phyloP scores from a whole-genome alignment of 805 yeast genomes.

The Teunomyces gatunensis region DNA sequence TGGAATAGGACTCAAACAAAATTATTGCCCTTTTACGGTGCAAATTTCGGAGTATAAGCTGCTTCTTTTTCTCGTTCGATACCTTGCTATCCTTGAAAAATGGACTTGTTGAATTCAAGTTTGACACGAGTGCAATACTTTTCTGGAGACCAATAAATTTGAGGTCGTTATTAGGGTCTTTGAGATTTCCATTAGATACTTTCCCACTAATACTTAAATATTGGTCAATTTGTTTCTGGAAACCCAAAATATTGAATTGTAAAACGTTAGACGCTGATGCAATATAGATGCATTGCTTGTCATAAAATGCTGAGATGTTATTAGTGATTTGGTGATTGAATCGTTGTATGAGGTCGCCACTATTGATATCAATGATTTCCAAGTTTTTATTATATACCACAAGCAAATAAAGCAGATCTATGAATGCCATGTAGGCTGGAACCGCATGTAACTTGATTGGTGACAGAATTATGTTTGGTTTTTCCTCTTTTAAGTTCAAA shows the following conservation, averaged over 20 bases:
- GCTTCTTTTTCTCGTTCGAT: conserved; percentile 26
- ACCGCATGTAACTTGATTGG: conserved; percentile 21
- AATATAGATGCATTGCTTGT: conserved; percentile 13
- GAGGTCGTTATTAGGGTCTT: conserved; percentile 28
- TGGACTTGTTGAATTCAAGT: conserved; percentile 22
- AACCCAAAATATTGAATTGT: conserved; percentile 26
- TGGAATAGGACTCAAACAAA: conserved; percentile 31
- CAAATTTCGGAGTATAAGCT: conserved; percentile 33
- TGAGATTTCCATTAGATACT: conserved; percentile 13
- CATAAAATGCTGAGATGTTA: conserved; percentile 16
- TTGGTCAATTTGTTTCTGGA: conserved; percentile 37
- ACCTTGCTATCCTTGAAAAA: conserved; percentile 20
- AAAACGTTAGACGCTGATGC: conserved; percentile 30
- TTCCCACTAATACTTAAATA: conserved; percentile 26
- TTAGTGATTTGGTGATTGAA: conserved; percentile 31
- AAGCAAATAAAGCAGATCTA: conserved; percentile 34
- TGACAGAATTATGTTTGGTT: conserved; percentile 13
- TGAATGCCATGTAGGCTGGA: conserved; percentile 25
- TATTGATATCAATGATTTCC: conserved; percentile 33
- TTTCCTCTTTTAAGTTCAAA: conserved; percentile 11
- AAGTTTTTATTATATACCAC: conserved; percentile 29
- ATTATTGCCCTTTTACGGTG: conserved; percentile 30
- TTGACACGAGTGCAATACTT: conserved; percentile 30
- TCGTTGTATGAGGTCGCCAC: conserved; percentile 35
- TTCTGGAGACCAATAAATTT: conserved; percentile 31